Percentiles rank a stretch among this genome's conserved stretches.
These are phyloP conservation scores for Akanthomyces muscarius DNA, from an alignment of 2,329 filamentous ascomycete species.

Conservation along the genomic window DNA sequence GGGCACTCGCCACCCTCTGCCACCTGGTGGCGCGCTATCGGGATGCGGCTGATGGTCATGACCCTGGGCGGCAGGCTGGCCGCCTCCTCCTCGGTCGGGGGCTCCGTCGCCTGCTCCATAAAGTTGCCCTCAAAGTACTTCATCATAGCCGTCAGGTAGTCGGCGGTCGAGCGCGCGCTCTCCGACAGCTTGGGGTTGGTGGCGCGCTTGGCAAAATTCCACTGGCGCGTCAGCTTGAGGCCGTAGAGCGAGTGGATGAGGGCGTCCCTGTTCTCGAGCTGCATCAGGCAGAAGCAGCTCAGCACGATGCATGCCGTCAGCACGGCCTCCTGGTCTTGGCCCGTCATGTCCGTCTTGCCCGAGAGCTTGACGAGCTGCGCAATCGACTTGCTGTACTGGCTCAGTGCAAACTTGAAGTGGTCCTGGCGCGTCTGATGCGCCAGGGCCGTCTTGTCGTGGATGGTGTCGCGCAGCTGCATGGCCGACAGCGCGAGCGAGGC, in stretches of 20 bases:
- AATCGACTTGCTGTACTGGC: slow-evolving; percentile 13
- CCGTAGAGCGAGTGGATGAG: slow-evolving; percentile 12
- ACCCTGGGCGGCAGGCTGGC: background rate
- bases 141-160: slow-evolving; percentile 12
- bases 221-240: slow-evolving; percentile 8
- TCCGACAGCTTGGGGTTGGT: slow-evolving; percentile 7
- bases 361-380: slow-evolving; percentile 5
- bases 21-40: background rate
- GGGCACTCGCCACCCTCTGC: background rate
- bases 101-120: slow-evolving; percentile 6
- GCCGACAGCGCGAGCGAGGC: slow-evolving; percentile 12
- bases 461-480: slow-evolving; percentile 12
- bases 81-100: background rate
- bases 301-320: slow-evolving; percentile 14
- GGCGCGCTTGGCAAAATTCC: slow-evolving; percentile 8
- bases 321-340: slow-evolving; percentile 5
- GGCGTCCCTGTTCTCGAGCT: slow-evolving; percentile 13
- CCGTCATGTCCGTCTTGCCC: slow-evolving; percentile 10
- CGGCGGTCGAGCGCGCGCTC: slow-evolving; percentile 3
- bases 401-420: slow-evolving; percentile 12
- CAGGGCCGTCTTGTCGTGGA: background rate
- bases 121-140: slow-evolving; percentile 3
- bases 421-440: slow-evolving; percentile 10
- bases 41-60: background rate
- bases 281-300: slow-evolving; percentile 11